Conservation (phyloP, 75 land plant species). For the Pinus tabuliformis region DNA sequence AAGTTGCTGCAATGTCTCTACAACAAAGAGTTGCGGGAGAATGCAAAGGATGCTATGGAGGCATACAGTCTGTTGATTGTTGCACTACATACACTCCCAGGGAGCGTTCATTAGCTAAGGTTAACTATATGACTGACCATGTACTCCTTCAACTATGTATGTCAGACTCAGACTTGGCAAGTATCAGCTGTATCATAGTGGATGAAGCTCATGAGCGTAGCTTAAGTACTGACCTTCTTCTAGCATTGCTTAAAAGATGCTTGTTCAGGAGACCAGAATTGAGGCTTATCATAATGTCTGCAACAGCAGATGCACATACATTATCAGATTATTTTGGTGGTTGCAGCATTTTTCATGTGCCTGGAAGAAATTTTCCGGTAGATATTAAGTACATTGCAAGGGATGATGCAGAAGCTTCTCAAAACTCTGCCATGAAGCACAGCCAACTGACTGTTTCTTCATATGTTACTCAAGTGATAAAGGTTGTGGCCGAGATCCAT, state of each 20-base stretch:
- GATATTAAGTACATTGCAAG: slow-evolving; percentile 52
- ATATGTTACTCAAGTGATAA: slow-evolving; percentile 55
- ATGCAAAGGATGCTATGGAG: slow-evolving; percentile 49
- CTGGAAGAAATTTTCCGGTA: slow-evolving; percentile 76
- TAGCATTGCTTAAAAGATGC: slow-evolving; percentile 53
- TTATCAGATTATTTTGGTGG: slow-evolving; percentile 60
- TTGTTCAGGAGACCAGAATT: slow-evolving; percentile 45
- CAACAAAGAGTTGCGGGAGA: slow-evolving; percentile 67
- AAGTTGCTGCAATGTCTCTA: slow-evolving; percentile 66
- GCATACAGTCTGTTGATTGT: slow-evolving; percentile 28
- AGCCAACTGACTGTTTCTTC: slow-evolving; percentile 12
- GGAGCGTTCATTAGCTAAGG: slow-evolving; percentile 21
- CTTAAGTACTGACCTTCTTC: slow-evolving; percentile 76
- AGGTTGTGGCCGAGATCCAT: slow-evolving; percentile 46
- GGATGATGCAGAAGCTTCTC: slow-evolving; percentile 16
- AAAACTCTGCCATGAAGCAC: neutral
- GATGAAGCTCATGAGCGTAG: slow-evolving; percentile 98
- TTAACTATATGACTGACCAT: slow-evolving; percentile 73
- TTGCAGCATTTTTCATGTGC: slow-evolving; percentile 42
- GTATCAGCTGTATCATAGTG: slow-evolving; percentile 62
- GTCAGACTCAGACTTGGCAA: slow-evolving; percentile 35
- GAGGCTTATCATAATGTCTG: slow-evolving; percentile 83
- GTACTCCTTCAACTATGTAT: slow-evolving; percentile 71
- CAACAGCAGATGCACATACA: slow-evolving; percentile 71
- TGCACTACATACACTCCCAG: slow-evolving; percentile 33